Evolutionary conservation across 208 protist species (phyloP).

Genomic region (Acanthamoeba healyi): DNA sequence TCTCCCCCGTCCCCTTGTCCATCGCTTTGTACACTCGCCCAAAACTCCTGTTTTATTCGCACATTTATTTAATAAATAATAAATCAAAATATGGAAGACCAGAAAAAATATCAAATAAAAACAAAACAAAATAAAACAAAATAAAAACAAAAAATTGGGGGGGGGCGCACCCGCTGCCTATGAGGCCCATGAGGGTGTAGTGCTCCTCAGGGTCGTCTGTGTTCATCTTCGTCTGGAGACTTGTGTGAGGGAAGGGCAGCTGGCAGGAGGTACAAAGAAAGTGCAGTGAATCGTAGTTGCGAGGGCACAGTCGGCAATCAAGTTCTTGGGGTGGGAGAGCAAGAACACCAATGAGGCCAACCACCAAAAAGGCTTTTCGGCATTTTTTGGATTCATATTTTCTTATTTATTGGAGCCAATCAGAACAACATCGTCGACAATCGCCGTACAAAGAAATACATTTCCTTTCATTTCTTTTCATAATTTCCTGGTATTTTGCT

Average conservation of each 20-base stretch:
- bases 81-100: background rate
- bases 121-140: background rate
- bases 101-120: background rate
- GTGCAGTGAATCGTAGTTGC: too few relatives aligned
- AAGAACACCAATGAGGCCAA: too few relatives aligned
- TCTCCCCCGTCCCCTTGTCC: slow-evolving; percentile 48
- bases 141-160: background rate
- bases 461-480: too few relatives aligned
- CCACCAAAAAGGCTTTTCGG: too few relatives aligned
- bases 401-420: too few relatives aligned
- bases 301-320: too few relatives aligned
- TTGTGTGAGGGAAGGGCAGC: background rate
- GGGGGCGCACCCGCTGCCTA: slow-evolving; percentile 36
- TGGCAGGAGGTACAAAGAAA: background rate
- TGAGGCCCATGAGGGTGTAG: slow-evolving; percentile 46
- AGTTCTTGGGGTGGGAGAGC: background rate
- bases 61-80: background rate
- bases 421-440: too few relatives aligned
- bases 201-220: slow-evolving; percentile 31
- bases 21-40: slow-evolving; percentile 59
- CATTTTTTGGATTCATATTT: too few relatives aligned
- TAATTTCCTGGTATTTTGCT: too few relatives aligned
- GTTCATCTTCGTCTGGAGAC: background rate
- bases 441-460: too few relatives aligned
- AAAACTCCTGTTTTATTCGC: slow-evolving; percentile 51